Conservation (phyloP, 805 yeast genomes). For the Metschnikowia corniflorae region DNA sequence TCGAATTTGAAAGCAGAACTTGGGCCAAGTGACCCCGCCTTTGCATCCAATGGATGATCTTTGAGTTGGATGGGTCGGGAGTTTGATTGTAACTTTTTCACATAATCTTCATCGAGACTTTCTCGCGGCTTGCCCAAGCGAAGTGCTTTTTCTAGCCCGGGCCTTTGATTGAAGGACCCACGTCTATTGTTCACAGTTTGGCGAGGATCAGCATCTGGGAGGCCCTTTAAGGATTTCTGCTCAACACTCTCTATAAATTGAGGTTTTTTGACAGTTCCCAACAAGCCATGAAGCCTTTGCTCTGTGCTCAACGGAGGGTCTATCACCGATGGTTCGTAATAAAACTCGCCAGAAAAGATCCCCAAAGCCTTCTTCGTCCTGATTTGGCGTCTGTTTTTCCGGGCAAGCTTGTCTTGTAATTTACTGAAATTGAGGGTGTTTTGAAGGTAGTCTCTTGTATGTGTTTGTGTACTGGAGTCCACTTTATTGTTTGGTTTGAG, state of each 20-base stretch:
- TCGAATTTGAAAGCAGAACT: conserved; percentile 38
- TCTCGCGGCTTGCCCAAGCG: conserved; percentile 12
- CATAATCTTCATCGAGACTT: conserved; percentile 27
- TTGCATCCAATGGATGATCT: conserved; percentile 12
- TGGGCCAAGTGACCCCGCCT: conserved; percentile 21
- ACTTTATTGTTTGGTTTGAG: conserved; percentile 24
- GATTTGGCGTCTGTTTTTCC: conserved; percentile 8
- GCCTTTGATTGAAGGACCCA: conserved; percentile 9
- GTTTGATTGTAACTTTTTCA: conserved; percentile 22
- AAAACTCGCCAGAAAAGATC: conserved; percentile 34
- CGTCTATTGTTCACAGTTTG: background rate
- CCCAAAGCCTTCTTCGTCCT: conserved; percentile 23
- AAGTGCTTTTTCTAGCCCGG: conserved; percentile 13
- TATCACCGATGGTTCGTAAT: conserved; percentile 25
- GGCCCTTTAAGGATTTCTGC: background rate
- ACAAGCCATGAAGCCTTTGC: conserved; percentile 27
- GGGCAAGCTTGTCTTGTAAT: conserved; percentile 17
- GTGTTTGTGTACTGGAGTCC: conserved; percentile 43
- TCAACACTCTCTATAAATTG: conserved; percentile 16
- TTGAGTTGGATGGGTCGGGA: conserved; percentile 32
- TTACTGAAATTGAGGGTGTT: conserved; percentile 26
- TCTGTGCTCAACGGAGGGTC: conserved; percentile 2
- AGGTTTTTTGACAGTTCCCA: conserved; percentile 34
- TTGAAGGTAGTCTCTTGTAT: conserved; percentile 27
- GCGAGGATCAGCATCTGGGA: conserved; percentile 10